These are phyloP conservation scores for Hemisphaericaspora subhashii DNA, from an alignment of 1,139 yeast species.

Conservation along the genomic window DNA sequence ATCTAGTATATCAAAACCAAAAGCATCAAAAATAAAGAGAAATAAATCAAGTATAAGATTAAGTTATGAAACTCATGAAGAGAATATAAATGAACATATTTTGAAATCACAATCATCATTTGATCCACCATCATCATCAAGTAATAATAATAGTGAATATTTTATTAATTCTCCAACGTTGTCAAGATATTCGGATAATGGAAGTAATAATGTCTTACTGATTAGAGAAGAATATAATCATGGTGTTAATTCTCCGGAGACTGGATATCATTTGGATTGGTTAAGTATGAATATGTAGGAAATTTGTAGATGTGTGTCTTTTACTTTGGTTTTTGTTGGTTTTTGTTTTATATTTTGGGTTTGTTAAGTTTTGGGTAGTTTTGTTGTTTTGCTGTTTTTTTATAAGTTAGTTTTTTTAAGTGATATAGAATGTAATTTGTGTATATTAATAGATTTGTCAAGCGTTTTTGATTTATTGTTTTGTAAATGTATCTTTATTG, in stretches of 20 bases:
- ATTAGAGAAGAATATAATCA: background rate
- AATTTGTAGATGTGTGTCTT: too few relatives aligned
- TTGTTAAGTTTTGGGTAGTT: background rate
- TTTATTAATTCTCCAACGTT: background rate
- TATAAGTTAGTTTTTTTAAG: background rate
- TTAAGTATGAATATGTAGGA: constrained; percentile 35
- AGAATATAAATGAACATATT: constrained; percentile 2
- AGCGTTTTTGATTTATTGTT: too few relatives aligned
- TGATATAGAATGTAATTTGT: constrained; percentile 3
- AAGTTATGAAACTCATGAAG: constrained; percentile 1
- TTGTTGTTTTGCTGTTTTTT: background rate
- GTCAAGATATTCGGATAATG: background rate
- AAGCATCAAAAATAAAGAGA: constrained; percentile 9
- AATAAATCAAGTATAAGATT: constrained; percentile 8
- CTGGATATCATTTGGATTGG: constrained; percentile 37
- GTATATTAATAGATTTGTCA: background rate
- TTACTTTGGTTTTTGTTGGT: too few relatives aligned
- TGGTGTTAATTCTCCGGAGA: constrained; percentile 7
- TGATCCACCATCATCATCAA: too few relatives aligned
- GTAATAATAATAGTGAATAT: background rate
- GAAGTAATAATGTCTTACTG: constrained; percentile 2
- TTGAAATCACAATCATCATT: background rate
- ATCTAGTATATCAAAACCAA: constrained; percentile 2
- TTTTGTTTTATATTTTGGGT: background rate
- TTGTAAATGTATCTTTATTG: too few relatives aligned